These are phyloP conservation scores for Boletus reticulatus DNA, from an alignment of 768 basidiomycete genomes.

Conservation along the genomic window DNA sequence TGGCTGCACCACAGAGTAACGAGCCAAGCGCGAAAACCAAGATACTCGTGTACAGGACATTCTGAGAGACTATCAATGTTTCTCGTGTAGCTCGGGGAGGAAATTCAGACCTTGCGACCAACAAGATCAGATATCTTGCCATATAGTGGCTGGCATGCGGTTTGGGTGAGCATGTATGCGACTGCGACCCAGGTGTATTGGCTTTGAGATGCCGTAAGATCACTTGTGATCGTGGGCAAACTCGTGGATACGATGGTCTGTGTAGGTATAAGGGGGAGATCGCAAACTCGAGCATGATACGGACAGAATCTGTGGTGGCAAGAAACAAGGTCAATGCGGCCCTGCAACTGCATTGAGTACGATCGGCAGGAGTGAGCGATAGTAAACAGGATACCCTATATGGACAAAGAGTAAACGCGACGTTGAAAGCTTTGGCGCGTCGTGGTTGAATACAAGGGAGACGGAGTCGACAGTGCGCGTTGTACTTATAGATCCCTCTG, in stretches of 20 bases:
- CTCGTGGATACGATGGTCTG: conserved; percentile 79
- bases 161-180: conserved; percentile 83
- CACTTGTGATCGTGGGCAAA: conserved; percentile 74
- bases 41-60: conserved; percentile 70
- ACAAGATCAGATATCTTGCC: conserved; percentile 76
- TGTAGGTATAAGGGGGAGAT: conserved; percentile 5
- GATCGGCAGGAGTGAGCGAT: neutral
- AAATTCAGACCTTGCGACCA: conserved; percentile 64
- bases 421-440: conserved; percentile 43
- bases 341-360: conserved; percentile 37
- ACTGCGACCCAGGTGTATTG: conserved; percentile 89
- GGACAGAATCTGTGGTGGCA: conserved; percentile 81
- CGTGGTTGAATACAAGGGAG: conserved; percentile 20
- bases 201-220: conserved; percentile 61
- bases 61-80: conserved; percentile 38
- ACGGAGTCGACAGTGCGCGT: conserved; percentile 20
- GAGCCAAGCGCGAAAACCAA: conserved; percentile 74
- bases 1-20: conserved; percentile 72
- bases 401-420: conserved; percentile 60
- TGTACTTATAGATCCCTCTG: conserved; percentile 21
- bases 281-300: conserved; percentile 22
- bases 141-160: conserved; percentile 81
- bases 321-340: conserved; percentile 80
- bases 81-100: conserved; percentile 4
- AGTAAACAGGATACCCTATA: conserved; percentile 50